These are phyloP conservation scores for Cinchona pubescens DNA, from an alignment of 257 asterid genomes.

Conservation along the genomic window DNA sequence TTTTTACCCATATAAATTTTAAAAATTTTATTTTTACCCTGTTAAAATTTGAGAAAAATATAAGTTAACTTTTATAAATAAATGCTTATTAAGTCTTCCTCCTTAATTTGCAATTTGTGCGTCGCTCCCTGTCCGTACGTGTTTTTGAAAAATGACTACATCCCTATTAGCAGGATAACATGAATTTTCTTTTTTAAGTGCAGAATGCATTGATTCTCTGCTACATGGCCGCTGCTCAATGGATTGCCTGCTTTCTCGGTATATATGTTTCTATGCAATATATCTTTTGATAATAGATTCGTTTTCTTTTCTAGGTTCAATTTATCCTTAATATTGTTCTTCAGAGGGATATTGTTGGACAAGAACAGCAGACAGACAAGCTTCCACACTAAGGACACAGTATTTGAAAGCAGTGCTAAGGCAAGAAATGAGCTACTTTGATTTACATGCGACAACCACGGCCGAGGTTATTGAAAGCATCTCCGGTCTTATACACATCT, in stretches of 20 bases:
- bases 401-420: slow-evolving; percentile 89
- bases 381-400: slow-evolving; percentile 59
- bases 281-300: neutral
- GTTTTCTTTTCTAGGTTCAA: neutral
- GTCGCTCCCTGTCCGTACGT: too few species aligned
- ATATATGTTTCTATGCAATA: slow-evolving; percentile 21
- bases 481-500: too few species aligned
- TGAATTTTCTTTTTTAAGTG: slow-evolving; percentile 9
- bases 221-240: slow-evolving; percentile 71
- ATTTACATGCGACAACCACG: slow-evolving; percentile 75
- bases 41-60: too few species aligned
- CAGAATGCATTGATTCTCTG: too few species aligned
- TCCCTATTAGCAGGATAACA: too few species aligned
- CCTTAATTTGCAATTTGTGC: too few species aligned
- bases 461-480: slow-evolving; percentile 79
- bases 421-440: too few species aligned
- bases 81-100: too few species aligned
- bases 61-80: too few species aligned
- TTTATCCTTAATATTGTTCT: neutral
- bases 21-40: too few species aligned
- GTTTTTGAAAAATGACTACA: too few species aligned
- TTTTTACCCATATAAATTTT: too few species aligned
- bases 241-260: slow-evolving; percentile 80
- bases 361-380: slow-evolving; percentile 92
- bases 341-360: slow-evolving; percentile 97